These are phyloP conservation scores for Beauveria varroae DNA, from an alignment of 2,329 filamentous ascomycete genomes.

Conservation along the genomic window DNA sequence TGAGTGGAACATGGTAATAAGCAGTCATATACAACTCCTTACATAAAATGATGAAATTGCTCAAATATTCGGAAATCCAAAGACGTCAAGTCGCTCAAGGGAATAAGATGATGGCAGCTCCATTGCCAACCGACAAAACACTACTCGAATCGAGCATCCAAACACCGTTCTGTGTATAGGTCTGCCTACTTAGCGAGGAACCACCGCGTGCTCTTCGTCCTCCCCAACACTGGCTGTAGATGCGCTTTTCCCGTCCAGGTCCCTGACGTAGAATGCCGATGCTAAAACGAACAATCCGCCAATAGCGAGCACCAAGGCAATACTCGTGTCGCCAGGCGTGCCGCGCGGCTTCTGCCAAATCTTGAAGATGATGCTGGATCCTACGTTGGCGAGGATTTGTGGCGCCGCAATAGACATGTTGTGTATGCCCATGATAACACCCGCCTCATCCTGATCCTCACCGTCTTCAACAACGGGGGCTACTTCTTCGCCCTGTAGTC, in stretches of 20 bases:
- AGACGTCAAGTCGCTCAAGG: not conserved
- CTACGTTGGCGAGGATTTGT: conserved; percentile 82
- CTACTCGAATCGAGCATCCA: not conserved
- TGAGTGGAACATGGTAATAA: not conserved
- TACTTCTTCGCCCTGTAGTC: not conserved
- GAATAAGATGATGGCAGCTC: not conserved
- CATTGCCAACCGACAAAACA: not conserved
- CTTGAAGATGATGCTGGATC: conserved; percentile 78
- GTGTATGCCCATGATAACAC: conserved; percentile 88
- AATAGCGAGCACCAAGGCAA: conserved; percentile 78
- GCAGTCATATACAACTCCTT: not conserved
- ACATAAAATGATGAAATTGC: conserved; percentile 1
- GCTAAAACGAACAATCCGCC: conserved; percentile 72
- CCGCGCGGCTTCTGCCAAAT: conserved; percentile 82
- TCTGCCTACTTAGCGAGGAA: conserved; percentile 7
- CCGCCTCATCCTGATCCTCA: conserved; percentile 65
- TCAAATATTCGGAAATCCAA: conserved; percentile 7
- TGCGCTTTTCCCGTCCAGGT: conserved; percentile 54
- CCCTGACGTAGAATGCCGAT: conserved; percentile 65
- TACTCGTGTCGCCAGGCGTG: conserved; percentile 75
- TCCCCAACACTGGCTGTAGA: conserved; percentile 29
- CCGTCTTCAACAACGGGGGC: conserved; percentile 32
- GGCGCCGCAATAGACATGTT: conserved; percentile 91
- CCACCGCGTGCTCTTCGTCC: conserved; percentile 36
- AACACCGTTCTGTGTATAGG: not conserved